Conservation (phyloP, 768 basidiomycete genomes). For the Suillus variegatus region DNA sequence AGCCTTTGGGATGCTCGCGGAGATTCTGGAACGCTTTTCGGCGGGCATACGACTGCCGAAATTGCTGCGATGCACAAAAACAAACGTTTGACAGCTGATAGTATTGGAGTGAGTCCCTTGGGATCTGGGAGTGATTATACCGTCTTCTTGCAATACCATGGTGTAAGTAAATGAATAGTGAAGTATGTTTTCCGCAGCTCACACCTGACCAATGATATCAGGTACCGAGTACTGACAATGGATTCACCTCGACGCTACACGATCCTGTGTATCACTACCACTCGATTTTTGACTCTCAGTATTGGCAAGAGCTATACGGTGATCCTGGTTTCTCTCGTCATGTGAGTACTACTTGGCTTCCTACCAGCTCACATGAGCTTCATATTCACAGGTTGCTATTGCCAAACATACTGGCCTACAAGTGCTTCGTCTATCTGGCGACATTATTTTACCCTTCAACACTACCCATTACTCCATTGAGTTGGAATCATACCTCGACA, state of each 20-base stretch:
- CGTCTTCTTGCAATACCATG: constrained; percentile 60
- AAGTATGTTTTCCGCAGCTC: not conserved
- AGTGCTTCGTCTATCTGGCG: constrained; percentile 52
- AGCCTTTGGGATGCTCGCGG: constrained; percentile 79
- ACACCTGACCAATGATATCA: not conserved
- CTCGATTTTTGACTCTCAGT: constrained; percentile 57
- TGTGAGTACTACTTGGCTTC: constrained; percentile 33
- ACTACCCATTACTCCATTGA: constrained; percentile 67
- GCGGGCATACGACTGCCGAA: constrained; percentile 32
- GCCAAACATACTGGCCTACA: constrained; percentile 59
- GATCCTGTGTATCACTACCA: constrained; percentile 64
- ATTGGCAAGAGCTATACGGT: constrained; percentile 63
- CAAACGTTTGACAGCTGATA: constrained; percentile 10
- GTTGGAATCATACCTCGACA: constrained; percentile 51
- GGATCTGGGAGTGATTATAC: constrained; percentile 64
- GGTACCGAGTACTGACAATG: constrained; percentile 35
- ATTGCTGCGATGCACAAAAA: constrained; percentile 29
- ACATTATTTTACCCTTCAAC: constrained; percentile 62
- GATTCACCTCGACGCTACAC: constrained; percentile 37
- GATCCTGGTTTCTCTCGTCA: constrained; percentile 65
- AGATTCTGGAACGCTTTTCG: constrained; percentile 49
- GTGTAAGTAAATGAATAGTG: constrained; percentile 32
- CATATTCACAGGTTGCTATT: constrained; percentile 47
- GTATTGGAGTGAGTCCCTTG: constrained; percentile 39
- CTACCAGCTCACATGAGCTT: not conserved